Conservation (phyloP, 2,329 filamentous ascomycete genomes). For the Aspergillus sp. region DNA sequence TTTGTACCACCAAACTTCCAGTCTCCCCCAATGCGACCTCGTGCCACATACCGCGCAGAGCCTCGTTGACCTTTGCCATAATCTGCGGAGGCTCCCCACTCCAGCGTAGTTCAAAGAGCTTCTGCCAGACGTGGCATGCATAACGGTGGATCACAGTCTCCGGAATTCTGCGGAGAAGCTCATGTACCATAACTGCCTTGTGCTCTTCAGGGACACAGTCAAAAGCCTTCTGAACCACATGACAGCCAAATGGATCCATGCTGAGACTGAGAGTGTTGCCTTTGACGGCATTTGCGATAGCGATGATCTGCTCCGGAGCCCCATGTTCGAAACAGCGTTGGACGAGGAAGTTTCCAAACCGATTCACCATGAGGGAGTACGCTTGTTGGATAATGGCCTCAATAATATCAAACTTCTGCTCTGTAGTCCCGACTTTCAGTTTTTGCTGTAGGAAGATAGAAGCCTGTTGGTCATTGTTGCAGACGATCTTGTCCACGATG, state of each 20-base stretch:
- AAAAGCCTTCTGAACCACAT: conserved; percentile 98
- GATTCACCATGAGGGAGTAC: conserved; percentile 95
- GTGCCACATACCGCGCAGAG: conserved; percentile 96
- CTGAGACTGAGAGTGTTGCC: conserved; percentile 92
- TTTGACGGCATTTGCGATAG: conserved; percentile 91
- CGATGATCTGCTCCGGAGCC: conserved; percentile 88
- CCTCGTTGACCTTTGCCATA: conserved; percentile 98
- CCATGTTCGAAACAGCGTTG: conserved; percentile 99
- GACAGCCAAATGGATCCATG: conserved; percentile 98
- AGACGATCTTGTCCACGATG: conserved; percentile 99
- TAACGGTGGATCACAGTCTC: conserved; percentile 99
- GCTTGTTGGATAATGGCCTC: conserved; percentile 94
- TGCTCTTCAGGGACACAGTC: conserved; percentile 97
- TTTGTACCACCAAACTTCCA: conserved; percentile 96
- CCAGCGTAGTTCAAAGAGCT: conserved; percentile 97
- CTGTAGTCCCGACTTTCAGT: conserved; percentile 90
- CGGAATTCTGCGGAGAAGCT: conserved; percentile 89
- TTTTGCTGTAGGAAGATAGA: conserved; percentile 99
- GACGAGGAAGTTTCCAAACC: conserved; percentile 97
- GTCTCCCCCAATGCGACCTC: conserved; percentile 97
- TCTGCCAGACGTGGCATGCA: conserved; percentile 99
- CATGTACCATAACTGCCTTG: conserved; percentile 98
- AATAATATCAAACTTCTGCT: conserved; percentile 97
- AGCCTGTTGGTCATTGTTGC: conserved; percentile 98
- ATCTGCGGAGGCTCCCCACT: conserved; percentile 92